phyloP scores from a whole-genome alignment of 306 rosid genomes.

The Medicago lupulina region DNA sequence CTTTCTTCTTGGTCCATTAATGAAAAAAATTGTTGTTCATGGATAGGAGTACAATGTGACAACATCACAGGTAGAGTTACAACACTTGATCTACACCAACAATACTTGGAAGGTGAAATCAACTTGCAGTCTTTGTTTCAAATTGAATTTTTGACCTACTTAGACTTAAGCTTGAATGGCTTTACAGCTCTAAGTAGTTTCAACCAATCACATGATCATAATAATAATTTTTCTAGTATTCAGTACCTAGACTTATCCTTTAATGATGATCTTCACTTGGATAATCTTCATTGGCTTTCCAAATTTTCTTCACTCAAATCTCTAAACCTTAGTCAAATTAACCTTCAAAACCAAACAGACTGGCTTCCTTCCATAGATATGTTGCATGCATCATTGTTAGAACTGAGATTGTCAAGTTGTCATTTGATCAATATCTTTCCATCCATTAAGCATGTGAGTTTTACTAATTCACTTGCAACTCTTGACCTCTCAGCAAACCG shows the following conservation, averaged over 20 bases:
- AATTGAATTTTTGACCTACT: constrained; percentile 38
- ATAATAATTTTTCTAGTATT: constrained; percentile 1
- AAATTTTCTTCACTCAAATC: constrained; percentile 38
- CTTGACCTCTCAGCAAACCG: constrained; percentile 22
- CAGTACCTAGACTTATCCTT: constrained; percentile 24
- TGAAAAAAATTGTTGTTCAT: constrained; percentile 26
- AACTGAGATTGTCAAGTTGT: constrained; percentile 21
- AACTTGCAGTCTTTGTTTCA: constrained; percentile 22
- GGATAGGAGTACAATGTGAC: constrained; percentile 39
- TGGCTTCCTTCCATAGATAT: constrained; percentile 30
- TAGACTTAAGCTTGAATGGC: constrained; percentile 38
- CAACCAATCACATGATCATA: background rate
- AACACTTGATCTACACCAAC: constrained; percentile 20
- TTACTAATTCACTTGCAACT: constrained; percentile 32
- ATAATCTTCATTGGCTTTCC: constrained; percentile 37
- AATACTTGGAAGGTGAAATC: constrained; percentile 39
- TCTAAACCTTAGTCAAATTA: constrained; percentile 27
- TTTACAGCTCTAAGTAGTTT: constrained; percentile 3
- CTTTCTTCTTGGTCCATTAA: constrained; percentile 36
- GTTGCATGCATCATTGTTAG: constrained; percentile 28
- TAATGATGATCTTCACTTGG: constrained; percentile 23
- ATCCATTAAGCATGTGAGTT: constrained; percentile 20
- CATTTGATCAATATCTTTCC: constrained; percentile 19
- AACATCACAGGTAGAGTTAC: background rate
- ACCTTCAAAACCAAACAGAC: constrained; percentile 34